Evolutionary conservation across 805 yeast species (phyloP), one percentile per base, ranked within the genome.

Genomic region (Barnettozyma botsteinii): DNA sequence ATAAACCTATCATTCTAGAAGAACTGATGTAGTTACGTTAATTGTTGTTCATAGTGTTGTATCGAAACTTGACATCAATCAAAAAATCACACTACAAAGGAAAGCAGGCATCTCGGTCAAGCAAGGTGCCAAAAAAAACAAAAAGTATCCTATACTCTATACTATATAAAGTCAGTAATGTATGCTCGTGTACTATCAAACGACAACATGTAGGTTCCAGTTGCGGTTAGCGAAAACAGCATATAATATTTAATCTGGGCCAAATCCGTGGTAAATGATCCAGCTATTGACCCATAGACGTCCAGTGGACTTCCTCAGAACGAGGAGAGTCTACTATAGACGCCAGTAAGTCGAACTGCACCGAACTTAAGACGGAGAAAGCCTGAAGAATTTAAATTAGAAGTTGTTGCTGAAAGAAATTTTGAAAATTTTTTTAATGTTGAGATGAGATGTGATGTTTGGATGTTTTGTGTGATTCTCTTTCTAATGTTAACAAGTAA

Each of bases 191-290:
- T 56, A 56, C 60, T 56, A 56, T 56, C 60, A 56, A 56, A 56
- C 60, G 53, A 54, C 60, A 56, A 54, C 59, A 40, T 52, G 55
- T 54, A 43, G 55, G 54, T 40, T 35, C 27, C 52, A 52, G 57
- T 54, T 56, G 60, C 55, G 60, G 60, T 56, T 56, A 56, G 60
- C 60, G 60, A 56, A 56, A 56, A 53, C 51, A 51, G 58, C 60
- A 46, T 14, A 20, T 19, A 17, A n/a, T 19, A 27, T 31, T 26
- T 18, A 33, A 13, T 36, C 37, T 31, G 6, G 35, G 25, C 35
- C 45, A 49, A 46, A n/a, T n/a, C n/a, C n/a, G n/a, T n/a, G n/a
- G n/a, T n/a, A n/a, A n/a, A n/a, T n/a, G n/a, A n/a, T n/a, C n/a
- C n/a, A n/a, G n/a, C n/a, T 24, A 46, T 48, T 41, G 11, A 15